Base-by-base conservation (phyloP, 75 land plant genomes). In the Sequoia sempervirens region DNA sequence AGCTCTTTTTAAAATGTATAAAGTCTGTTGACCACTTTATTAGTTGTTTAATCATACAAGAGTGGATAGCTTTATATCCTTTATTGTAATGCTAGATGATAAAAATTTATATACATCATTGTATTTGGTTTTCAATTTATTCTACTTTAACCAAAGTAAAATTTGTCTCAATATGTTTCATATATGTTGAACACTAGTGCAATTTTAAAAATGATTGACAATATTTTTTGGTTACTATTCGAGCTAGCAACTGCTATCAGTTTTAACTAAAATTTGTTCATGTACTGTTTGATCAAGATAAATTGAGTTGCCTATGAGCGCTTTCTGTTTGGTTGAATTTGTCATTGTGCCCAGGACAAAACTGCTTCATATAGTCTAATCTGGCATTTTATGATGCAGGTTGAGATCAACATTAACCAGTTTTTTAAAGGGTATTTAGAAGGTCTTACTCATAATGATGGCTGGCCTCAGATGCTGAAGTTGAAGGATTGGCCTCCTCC, bases 401-500 rank as follows among this genome's bases (percentile, higher is more conserved):
- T 94, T 45, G 93, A 91, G 81, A 88, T 95, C 54, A 88, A 86
- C 80, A 89, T 88, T 1, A 88, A 85, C 72, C 89, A 92, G 80
- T 87, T 87, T 52, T 91, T 91, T 80, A 84, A 87, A 84, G 95
- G 95, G 28, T 93, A 91, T 83, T 43, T 87, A 38, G 90, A 90
- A 32, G 93, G 94, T 15, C 78, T 74, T 26, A 87, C 84, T 41
- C 91, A 85, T 81, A 47, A 83, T 34, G 85, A 86, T 68, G 82
- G 85, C 20, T 87, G 86, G 86, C 91, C 91, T 40, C 90, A 89
- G 74, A 87, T 87, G 85, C 85, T 92, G 84, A 95, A 94, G 83
- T 80, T 94, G 80, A 94, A 89, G 84, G 94, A 93, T 64, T 89
- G 92, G 90, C 91, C 91, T n/a, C 89, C 94, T 46, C 85, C 94